phyloP scores from a whole-genome alignment of 441 rosid genomes.

The Gossypium aridum region DNA sequence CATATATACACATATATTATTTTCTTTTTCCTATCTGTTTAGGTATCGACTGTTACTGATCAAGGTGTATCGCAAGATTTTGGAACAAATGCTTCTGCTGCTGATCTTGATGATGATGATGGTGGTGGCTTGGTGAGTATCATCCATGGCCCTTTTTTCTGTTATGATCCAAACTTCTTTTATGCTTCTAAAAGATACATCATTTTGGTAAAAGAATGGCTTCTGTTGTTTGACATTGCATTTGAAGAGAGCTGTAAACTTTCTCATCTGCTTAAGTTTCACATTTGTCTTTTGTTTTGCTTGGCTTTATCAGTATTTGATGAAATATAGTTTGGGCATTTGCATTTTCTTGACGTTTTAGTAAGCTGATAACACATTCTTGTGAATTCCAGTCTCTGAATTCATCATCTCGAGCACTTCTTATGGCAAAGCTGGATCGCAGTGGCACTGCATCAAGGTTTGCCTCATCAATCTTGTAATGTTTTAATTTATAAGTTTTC shows the following conservation, averaged over 20 bases:
- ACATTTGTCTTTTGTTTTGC: background rate
- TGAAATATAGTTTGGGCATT: background rate
- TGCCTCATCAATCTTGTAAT: slow-evolving; percentile 1
- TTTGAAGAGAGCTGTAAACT: background rate
- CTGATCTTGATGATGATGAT: slow-evolving; percentile 96
- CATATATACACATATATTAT: background rate
- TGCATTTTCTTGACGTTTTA: background rate
- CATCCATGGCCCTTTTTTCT: background rate
- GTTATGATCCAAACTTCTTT: background rate
- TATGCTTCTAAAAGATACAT: background rate
- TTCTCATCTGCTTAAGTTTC: background rate
- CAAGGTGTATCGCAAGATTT: slow-evolving; percentile 64
- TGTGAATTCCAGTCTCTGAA: slow-evolving; percentile 60
- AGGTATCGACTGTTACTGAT: slow-evolving; percentile 97
- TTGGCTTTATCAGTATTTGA: background rate
- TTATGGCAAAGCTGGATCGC: slow-evolving; percentile 93
- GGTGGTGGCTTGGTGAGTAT: slow-evolving; percentile 93
- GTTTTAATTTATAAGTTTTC: background rate
- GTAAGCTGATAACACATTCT: slow-evolving; percentile 9
- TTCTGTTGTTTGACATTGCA: background rate
- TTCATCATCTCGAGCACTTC: slow-evolving; percentile 80
- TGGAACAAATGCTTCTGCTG: slow-evolving; percentile 60
- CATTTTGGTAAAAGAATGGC: background rate
- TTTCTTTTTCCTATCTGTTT: slow-evolving; percentile 5
- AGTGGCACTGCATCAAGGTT: slow-evolving; percentile 81